Evolutionary conservation across 768 basidiomycete genomes (phyloP).

Genomic region (Lentinula lateritia): DNA sequence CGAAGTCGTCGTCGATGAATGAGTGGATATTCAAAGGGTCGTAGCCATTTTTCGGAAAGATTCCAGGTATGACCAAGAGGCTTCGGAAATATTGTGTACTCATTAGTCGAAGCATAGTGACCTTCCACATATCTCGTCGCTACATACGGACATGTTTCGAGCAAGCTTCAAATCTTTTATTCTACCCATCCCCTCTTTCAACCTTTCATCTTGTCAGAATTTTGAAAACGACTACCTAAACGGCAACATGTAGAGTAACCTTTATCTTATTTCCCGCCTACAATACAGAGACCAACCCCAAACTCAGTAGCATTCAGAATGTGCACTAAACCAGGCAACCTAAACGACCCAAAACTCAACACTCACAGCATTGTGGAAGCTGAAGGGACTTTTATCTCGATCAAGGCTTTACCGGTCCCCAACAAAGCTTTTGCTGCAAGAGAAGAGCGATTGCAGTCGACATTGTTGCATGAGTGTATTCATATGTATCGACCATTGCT

Average conservation of each 20-base stretch:
- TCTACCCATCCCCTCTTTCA: no score
- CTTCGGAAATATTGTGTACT: neutral
- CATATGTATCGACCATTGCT: conserved; percentile 30
- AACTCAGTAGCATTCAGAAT: conserved; percentile 33
- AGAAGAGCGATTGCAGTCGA: conserved; percentile 35
- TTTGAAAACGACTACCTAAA: no score
- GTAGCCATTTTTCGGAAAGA: neutral
- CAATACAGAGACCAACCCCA: conserved; percentile 45
- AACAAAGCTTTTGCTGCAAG: conserved; percentile 38
- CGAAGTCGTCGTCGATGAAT: neutral
- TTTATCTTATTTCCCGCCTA: conserved; percentile 34
- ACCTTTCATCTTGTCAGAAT: no score
- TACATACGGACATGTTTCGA: neutral
- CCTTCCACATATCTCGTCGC: neutral
- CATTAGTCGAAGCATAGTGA: neutral
- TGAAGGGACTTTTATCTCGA: conserved; percentile 23
- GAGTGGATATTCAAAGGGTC: neutral
- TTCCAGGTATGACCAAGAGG: neutral
- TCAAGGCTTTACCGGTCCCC: conserved; percentile 23
- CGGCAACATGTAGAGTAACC: no score
- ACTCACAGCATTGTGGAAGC: conserved; percentile 41
- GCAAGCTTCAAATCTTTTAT: no score
- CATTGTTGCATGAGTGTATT: conserved; percentile 45
- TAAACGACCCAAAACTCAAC: conserved; percentile 37
- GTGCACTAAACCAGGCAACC: conserved; percentile 12